Percentiles rank a stretch among this genome's conserved stretches.
Conservation (phyloP, 2,329 filamentous ascomycete species). For the Cladosporium sp. region DNA sequence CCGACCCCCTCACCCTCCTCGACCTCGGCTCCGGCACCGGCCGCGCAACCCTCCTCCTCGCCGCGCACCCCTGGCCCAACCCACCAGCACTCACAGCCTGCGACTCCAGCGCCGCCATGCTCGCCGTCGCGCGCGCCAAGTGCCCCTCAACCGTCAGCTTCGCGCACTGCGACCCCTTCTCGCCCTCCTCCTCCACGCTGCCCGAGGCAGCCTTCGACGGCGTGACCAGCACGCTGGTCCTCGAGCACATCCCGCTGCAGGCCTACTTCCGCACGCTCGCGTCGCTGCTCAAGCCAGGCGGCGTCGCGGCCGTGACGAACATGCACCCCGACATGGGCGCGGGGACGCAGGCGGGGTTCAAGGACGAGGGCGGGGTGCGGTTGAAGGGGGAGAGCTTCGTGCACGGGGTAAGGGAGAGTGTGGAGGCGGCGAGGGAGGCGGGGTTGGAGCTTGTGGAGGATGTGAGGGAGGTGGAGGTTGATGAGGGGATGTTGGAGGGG, state of each 20-base stretch:
- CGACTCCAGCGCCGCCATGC: constrained; percentile 32
- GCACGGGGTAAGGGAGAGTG: constrained; percentile 47
- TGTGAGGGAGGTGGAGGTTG: constrained; percentile 28
- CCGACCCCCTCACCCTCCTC: constrained; percentile 38
- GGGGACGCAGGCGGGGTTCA: constrained; percentile 56
- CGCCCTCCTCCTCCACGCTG: constrained; percentile 1
- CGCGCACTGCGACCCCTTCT: neutral
- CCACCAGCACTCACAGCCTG: neutral
- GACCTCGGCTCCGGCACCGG: constrained; percentile 63
- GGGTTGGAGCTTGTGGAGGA: constrained; percentile 29
- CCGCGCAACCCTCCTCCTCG: constrained; percentile 48
- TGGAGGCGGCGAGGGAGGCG: constrained; percentile 39
- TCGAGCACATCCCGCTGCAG: constrained; percentile 55
- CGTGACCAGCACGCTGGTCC: constrained; percentile 56
- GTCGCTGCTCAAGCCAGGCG: constrained; percentile 39
- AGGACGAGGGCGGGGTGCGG: constrained; percentile 48
- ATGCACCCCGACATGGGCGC: constrained; percentile 62
- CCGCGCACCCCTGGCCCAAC: constrained; percentile 18
- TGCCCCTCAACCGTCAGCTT: constrained; percentile 1
- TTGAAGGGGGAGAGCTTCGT: constrained; percentile 54
- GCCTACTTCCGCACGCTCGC: constrained; percentile 45
- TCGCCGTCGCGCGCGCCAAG: constrained; percentile 29
- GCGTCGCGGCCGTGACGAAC: constrained; percentile 55
- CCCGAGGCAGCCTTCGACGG: constrained; percentile 7
- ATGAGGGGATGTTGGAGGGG: constrained; percentile 25